A percentile compares a stretch with the other conserved stretches of the same genome.
Conservation (phyloP, 148 eudicot species). For the Fagopyrum homotropicum region DNA sequence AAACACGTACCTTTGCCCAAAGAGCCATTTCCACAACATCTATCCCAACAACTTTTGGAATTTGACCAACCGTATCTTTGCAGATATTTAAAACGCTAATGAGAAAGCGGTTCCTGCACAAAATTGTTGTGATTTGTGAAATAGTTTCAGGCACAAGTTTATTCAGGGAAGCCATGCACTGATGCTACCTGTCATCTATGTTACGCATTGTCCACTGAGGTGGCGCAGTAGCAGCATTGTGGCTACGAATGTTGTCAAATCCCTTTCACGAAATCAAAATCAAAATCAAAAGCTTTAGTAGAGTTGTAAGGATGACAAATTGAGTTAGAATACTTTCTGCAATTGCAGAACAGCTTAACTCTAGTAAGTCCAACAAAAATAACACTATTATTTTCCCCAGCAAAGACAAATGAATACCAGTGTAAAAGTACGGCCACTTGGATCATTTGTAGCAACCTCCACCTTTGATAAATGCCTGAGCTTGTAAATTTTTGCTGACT, state of each 20-base stretch:
- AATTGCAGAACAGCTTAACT: neutral
- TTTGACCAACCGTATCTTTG: slow-evolving; percentile 72
- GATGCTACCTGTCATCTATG: slow-evolving; percentile 78
- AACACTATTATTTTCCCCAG: neutral
- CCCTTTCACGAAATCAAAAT: slow-evolving; percentile 36
- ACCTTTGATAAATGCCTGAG: slow-evolving; percentile 87
- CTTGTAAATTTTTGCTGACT: slow-evolving; percentile 92
- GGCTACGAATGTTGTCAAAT: slow-evolving; percentile 96
- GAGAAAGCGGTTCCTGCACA: slow-evolving; percentile 73
- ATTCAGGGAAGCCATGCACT: neutral
- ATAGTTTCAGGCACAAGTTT: neutral
- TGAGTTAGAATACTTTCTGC: neutral
- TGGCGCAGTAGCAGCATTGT: slow-evolving; percentile 58
- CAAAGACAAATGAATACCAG: slow-evolving; percentile 43
- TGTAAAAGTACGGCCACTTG: slow-evolving; percentile 81
- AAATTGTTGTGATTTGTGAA: neutral
- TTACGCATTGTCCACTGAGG: slow-evolving; percentile 99
- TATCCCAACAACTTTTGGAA: slow-evolving; percentile 93
- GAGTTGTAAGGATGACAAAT: neutral
- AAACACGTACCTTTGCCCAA: slow-evolving; percentile 80
- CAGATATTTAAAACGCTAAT: slow-evolving; percentile 72
- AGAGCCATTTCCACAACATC: slow-evolving; percentile 99
- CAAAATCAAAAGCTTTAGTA: neutral
- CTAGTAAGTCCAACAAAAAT: neutral
- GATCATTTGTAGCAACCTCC: slow-evolving; percentile 80